These are phyloP conservation scores for Plectosphaerella sp. DNA, from an alignment of 2,329 filamentous ascomycete genomes.

Conservation along the genomic window DNA sequence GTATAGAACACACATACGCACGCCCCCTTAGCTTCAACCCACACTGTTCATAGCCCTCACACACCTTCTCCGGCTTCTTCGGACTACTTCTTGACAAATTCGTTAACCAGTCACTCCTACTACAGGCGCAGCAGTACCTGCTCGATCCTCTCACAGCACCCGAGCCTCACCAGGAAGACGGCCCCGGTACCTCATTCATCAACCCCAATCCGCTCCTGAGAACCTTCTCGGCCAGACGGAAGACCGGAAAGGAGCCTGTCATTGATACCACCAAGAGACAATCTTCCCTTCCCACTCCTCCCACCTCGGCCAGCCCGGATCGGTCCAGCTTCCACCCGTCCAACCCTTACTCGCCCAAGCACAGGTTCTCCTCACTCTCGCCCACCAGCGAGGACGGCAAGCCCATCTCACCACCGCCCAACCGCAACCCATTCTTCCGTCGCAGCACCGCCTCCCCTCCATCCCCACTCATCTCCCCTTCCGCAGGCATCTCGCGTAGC, in stretches of 20 bases:
- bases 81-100: neutral
- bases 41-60: too few species aligned
- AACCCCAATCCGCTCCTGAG: conserved; percentile 19
- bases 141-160: conserved; percentile 66
- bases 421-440: neutral
- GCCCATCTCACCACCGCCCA: neutral
- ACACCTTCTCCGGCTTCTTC: too few species aligned
- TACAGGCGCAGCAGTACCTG: conserved; percentile 60
- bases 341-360: conserved; percentile 31
- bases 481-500: conserved; percentile 11
- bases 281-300: conserved; percentile 38
- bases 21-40: neutral
- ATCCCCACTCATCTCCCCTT: conserved; percentile 1
- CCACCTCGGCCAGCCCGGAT: conserved; percentile 49
- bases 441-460: conserved; percentile 9
- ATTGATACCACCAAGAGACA: conserved; percentile 2
- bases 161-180: conserved; percentile 63
- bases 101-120: conserved; percentile 1
- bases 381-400: conserved; percentile 5
- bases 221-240: conserved; percentile 16
- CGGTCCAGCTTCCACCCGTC: conserved; percentile 40
- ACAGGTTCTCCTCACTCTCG: conserved; percentile 23
- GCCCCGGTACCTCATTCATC: conserved; percentile 55
- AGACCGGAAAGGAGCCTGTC: conserved; percentile 10
- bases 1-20: conserved; percentile 1